These are phyloP conservation scores for Carnegiea gigantea DNA, from an alignment of 179 eudicot genomes.

Conservation along the genomic window DNA sequence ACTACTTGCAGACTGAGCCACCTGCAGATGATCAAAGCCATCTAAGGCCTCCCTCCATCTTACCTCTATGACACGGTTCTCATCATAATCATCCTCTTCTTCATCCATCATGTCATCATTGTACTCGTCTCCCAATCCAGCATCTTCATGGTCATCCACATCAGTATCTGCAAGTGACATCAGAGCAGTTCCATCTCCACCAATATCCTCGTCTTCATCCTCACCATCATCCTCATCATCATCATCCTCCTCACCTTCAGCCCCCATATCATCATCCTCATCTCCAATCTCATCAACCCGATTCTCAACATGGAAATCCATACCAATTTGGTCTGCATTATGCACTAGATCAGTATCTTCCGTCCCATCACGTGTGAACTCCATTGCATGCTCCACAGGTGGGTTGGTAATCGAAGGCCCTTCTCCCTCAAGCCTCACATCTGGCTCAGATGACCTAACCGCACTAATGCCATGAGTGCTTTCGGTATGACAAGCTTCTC, in stretches of 20 bases:
- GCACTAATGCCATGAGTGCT: constrained; percentile 38
- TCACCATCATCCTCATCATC: constrained; percentile 96
- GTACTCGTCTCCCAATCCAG: constrained; percentile 87
- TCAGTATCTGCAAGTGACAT: constrained; percentile 98
- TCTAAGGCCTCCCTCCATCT: constrained; percentile 99
- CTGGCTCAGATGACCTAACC: constrained; percentile 58
- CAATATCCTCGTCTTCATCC: constrained; percentile 96
- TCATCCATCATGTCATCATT: constrained; percentile 95
- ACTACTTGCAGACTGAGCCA: constrained; percentile 70
- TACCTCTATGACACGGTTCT: constrained; percentile 90
- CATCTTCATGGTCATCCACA: constrained; percentile 92
- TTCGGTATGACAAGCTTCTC: constrained; percentile 41
- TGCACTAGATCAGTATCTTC: constrained; percentile 68
- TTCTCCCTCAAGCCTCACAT: constrained; percentile 63
- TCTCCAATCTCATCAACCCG: constrained; percentile 82
- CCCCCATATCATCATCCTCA: constrained; percentile 98
- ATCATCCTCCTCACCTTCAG: constrained; percentile 87
- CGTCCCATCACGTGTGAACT: constrained; percentile 73
- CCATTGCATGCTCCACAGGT: constrained; percentile 56
- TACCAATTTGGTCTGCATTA: constrained; percentile 51
- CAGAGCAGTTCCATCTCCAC: constrained; percentile 87
- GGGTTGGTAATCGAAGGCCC: constrained; percentile 40
- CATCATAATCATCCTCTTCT: constrained; percentile 94
- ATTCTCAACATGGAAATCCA: constrained; percentile 83
- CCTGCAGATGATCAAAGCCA: constrained; percentile 92